Evolutionary conservation across 2,329 filamentous ascomycete genomes (phyloP).

Genomic region (Sporothrix pallida): DNA sequence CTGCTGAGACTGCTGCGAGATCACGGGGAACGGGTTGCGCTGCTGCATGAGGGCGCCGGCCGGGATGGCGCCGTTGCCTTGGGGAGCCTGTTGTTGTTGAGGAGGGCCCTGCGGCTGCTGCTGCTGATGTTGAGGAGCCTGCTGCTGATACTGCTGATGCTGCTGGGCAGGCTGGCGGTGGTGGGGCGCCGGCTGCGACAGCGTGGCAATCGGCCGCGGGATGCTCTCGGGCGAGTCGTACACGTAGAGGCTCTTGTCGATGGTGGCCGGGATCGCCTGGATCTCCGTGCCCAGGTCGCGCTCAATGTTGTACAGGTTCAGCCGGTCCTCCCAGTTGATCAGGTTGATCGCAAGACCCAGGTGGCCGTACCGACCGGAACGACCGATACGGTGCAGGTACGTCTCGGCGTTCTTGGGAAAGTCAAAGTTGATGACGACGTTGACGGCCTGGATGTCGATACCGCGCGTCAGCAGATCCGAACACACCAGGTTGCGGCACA

Average conservation of each 20-base stretch:
- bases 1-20: slow-evolving; percentile 7
- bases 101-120: slow-evolving; percentile 13
- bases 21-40: slow-evolving; percentile 17
- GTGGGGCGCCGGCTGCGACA: slow-evolving; percentile 40
- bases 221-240: slow-evolving; percentile 97
- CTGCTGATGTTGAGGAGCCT: not conserved
- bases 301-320: slow-evolving; percentile 99
- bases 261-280: slow-evolving; percentile 88
- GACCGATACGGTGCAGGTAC: slow-evolving; percentile 96
- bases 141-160: not conserved
- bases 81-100: slow-evolving; percentile 25
- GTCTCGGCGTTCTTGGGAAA: slow-evolving; percentile 99
- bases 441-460: slow-evolving; percentile 99
- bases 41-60: slow-evolving; percentile 2
- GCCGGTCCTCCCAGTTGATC: slow-evolving; percentile 99
- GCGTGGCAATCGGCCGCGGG: slow-evolving; percentile 73
- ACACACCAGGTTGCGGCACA: slow-evolving; percentile 97
- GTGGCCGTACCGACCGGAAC: slow-evolving; percentile 95
- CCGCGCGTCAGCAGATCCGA: slow-evolving; percentile 96
- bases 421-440: slow-evolving; percentile 99
- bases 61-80: not conserved
- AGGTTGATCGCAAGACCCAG: slow-evolving; percentile 97
- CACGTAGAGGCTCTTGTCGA: slow-evolving; percentile 98
- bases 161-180: not conserved
- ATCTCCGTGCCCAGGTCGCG: slow-evolving; percentile 97